Evolutionary conservation across 208 protist species (phyloP).

Genomic region (Acanthamoeba royreba): DNA sequence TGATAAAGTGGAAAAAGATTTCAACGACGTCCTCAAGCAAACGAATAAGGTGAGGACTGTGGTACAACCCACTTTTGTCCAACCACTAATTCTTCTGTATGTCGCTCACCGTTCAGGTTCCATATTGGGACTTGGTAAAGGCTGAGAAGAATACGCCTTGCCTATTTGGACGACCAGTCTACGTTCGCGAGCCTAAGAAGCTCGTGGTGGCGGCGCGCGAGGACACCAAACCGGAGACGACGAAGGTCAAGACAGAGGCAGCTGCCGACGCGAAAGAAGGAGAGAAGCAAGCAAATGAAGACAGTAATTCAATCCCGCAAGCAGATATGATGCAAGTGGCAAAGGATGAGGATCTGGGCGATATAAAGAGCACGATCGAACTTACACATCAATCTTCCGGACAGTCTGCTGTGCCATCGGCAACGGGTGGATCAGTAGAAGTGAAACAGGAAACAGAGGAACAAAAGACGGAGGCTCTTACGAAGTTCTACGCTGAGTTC

Average conservation of each 20-base stretch:
- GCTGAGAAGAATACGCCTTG: not conserved
- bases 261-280: not conserved
- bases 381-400: too few relatives aligned
- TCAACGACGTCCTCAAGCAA: slow-evolving; percentile 4
- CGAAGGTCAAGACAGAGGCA: not conserved
- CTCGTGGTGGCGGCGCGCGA: not conserved
- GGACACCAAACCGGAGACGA: not conserved
- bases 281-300: too few relatives aligned
- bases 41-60: slow-evolving; percentile 1
- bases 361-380: too few relatives aligned
- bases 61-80: too few relatives aligned
- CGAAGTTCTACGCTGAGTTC: too few relatives aligned
- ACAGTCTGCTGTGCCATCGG: too few relatives aligned
- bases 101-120: not conserved
- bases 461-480: too few relatives aligned
- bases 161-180: not conserved
- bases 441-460: too few relatives aligned
- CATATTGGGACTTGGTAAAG: slow-evolving; percentile 14
- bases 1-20: slow-evolving; percentile 12
- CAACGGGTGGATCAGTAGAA: too few relatives aligned
- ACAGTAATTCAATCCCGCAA: too few relatives aligned
- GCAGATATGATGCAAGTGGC: not conserved
- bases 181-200: not conserved
- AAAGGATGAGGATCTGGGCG: not conserved
- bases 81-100: not conserved